These are phyloP conservation scores for Cenchrus americanus DNA, from an alignment of 176 grass and related monocot species.

Conservation along the genomic window DNA sequence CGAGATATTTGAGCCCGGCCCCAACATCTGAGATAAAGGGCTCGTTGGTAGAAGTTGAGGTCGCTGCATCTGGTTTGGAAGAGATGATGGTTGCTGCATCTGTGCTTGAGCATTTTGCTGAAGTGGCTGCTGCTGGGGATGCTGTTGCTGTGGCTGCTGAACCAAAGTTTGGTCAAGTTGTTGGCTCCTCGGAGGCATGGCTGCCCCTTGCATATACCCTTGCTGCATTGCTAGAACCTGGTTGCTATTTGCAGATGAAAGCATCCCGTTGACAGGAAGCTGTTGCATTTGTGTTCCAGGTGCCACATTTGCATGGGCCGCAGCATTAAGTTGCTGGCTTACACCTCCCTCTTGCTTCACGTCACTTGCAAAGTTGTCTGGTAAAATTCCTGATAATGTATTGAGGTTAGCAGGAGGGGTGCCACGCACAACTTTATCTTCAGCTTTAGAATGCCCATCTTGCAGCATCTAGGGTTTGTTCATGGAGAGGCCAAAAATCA, in stretches of 20 bases:
- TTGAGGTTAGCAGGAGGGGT: conserved; percentile 49
- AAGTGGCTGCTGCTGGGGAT: conserved; percentile 45
- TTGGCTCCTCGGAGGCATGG: conserved; percentile 69
- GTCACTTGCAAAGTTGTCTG: conserved; percentile 62
- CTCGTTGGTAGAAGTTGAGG: conserved; percentile 68
- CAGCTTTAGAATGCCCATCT: conserved; percentile 73
- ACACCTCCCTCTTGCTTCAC: conserved; percentile 74
- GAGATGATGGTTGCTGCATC: conserved; percentile 72
- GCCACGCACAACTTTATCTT: conserved; percentile 63
- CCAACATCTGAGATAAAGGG: conserved; percentile 78
- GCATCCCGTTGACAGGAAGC: conserved; percentile 65
- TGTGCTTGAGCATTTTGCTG: conserved; percentile 75
- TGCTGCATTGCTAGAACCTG: conserved; percentile 66
- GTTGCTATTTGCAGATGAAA: conserved; percentile 67
- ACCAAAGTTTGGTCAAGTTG: conserved; percentile 77
- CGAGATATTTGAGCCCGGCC: conserved; percentile 65
- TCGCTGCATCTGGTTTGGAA: conserved; percentile 74
- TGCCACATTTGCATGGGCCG: conserved; percentile 59
- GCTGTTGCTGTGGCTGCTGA: conserved; percentile 67
- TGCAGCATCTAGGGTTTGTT: conserved; percentile 70
- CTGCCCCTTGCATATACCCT: conserved; percentile 63
- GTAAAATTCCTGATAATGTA: conserved; percentile 50
- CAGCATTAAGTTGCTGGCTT: conserved; percentile 67
- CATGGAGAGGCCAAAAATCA: conserved; percentile 42
- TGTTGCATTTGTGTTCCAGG: conserved; percentile 60